phyloP scores from a whole-genome alignment of 78 protist genomes.

The Parvularia atlantis region DNA sequence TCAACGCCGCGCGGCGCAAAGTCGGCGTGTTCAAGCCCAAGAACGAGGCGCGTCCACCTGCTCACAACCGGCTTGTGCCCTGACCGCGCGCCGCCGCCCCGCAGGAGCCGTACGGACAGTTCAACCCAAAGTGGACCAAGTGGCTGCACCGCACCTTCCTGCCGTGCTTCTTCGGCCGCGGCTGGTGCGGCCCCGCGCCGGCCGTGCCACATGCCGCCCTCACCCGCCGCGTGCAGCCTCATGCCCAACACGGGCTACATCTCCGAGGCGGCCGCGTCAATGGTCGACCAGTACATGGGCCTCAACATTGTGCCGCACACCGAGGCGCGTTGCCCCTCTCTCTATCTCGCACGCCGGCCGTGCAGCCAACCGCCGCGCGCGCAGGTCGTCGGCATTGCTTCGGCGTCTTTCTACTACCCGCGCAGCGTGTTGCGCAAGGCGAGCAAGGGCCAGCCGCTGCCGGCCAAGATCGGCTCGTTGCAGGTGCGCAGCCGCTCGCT shows the following conservation, averaged over 20 bases:
- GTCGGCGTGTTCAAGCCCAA: conserved; percentile 44
- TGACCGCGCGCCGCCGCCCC: not conserved
- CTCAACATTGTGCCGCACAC: conserved; percentile 16
- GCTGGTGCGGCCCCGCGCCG: not conserved
- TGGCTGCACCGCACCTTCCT: conserved; percentile 19
- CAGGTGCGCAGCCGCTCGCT: too few relatives aligned
- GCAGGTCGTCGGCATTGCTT: too few relatives aligned
- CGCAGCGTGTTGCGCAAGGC: not conserved
- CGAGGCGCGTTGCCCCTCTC: too few relatives aligned
- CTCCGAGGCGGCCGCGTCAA: conserved; percentile 35
- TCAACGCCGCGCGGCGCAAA: not conserved
- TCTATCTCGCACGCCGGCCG: too few relatives aligned
- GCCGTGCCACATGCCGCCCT: not conserved
- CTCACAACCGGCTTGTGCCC: not conserved
- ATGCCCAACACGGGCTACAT: conserved; percentile 20
- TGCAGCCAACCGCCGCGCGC: too few relatives aligned
- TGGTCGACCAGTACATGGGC: conserved; percentile 13
- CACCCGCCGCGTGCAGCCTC: not conserved
- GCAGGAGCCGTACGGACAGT: not conserved
- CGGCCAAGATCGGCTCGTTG: conserved; percentile 17
- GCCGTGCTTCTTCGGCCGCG: conserved; percentile 37
- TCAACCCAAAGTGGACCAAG: conserved; percentile 47
- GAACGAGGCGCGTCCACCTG: conserved; percentile 31
- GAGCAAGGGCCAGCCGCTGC: not conserved
- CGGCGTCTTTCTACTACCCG: conserved; percentile 21